These are phyloP conservation scores for Lyophyllum decastes DNA, from an alignment of 768 basidiomycete genomes.

Conservation along the genomic window DNA sequence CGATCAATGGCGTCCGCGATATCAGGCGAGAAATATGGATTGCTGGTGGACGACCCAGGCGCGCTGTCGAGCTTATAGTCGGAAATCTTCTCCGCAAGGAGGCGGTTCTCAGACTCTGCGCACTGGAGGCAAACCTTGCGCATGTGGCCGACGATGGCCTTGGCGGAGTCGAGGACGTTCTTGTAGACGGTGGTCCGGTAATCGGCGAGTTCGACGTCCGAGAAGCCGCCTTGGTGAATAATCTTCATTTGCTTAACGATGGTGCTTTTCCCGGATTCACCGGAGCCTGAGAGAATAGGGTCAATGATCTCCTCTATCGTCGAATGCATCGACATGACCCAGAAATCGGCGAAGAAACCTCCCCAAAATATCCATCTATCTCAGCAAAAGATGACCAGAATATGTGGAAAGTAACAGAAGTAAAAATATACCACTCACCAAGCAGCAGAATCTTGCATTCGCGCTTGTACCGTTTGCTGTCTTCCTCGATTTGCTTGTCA, in stretches of 20 bases:
- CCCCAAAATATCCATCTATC: too few species aligned
- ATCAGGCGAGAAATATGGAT: slow-evolving; percentile 52
- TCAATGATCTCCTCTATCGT: background rate
- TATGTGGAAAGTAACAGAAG: background rate
- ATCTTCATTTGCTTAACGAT: slow-evolving; percentile 97
- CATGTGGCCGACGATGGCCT: slow-evolving; percentile 77
- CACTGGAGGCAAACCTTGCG: slow-evolving; percentile 77
- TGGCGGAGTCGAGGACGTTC: slow-evolving; percentile 81
- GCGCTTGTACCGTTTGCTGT: slow-evolving; percentile 75
- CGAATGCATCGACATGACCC: too few species aligned
- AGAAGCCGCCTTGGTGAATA: slow-evolving; percentile 85
- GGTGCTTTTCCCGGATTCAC: slow-evolving; percentile 93
- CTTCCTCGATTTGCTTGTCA: slow-evolving; percentile 85
- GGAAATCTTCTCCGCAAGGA: slow-evolving; percentile 59
- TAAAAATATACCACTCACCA: slow-evolving; percentile 49
- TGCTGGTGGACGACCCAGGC: slow-evolving; percentile 15
- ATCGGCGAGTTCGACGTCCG: slow-evolving; percentile 63
- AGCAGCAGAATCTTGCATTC: slow-evolving; percentile 95
- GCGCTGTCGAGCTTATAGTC: slow-evolving; percentile 55
- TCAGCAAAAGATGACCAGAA: too few species aligned
- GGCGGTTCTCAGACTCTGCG: slow-evolving; percentile 56
- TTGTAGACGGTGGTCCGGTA: slow-evolving; percentile 76
- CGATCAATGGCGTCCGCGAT: slow-evolving; percentile 70
- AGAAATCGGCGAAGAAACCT: background rate
- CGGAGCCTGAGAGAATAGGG: slow-evolving; percentile 77